These are phyloP conservation scores for Sporothrix dimorphospora DNA, from an alignment of 2,329 filamentous ascomycete genomes.

Conservation along the genomic window DNA sequence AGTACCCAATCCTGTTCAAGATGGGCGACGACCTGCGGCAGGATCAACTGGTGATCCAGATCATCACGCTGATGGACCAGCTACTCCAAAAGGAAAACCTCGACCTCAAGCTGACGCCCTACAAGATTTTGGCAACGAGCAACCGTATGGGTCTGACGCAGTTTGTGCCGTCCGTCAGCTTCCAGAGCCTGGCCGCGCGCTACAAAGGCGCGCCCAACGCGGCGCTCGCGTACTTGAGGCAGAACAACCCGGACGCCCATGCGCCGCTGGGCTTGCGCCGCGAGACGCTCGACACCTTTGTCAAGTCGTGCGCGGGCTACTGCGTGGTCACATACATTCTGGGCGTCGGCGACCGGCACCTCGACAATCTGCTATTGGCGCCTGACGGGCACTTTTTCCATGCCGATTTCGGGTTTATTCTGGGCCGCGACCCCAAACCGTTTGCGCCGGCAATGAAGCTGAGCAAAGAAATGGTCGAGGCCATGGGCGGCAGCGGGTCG, in stretches of 20 bases:
- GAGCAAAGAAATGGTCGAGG: constrained; percentile 97
- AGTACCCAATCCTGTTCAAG: constrained; percentile 96
- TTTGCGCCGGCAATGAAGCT: constrained; percentile 98
- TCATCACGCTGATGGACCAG: constrained; percentile 97
- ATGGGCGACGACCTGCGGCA: constrained; percentile 94
- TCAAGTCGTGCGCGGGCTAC: constrained; percentile 95
- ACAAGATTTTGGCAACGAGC: constrained; percentile 93
- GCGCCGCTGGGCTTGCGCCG: constrained; percentile 85
- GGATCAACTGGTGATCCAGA: constrained; percentile 94
- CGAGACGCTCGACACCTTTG: constrained; percentile 91
- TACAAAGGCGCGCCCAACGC: constrained; percentile 67
- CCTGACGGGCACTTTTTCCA: constrained; percentile 97
- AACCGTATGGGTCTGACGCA: constrained; percentile 88
- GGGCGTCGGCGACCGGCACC: constrained; percentile 91
- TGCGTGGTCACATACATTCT: constrained; percentile 98
- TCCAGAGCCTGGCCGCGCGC: constrained; percentile 81
- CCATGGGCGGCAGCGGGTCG: constrained; percentile 85
- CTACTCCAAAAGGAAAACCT: constrained; percentile 94
- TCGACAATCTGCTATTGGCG: constrained; percentile 90
- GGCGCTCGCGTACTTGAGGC: constrained; percentile 80
- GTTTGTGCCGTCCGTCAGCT: constrained; percentile 83
- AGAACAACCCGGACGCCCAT: constrained; percentile 83
- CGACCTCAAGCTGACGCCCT: constrained; percentile 91
- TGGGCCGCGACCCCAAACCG: constrained; percentile 94
- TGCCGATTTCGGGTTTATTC: constrained; percentile 96